Evolutionary conservation across 2,329 filamentous ascomycete genomes (phyloP).

Genomic region (Lasiodiplodia citricola): DNA sequence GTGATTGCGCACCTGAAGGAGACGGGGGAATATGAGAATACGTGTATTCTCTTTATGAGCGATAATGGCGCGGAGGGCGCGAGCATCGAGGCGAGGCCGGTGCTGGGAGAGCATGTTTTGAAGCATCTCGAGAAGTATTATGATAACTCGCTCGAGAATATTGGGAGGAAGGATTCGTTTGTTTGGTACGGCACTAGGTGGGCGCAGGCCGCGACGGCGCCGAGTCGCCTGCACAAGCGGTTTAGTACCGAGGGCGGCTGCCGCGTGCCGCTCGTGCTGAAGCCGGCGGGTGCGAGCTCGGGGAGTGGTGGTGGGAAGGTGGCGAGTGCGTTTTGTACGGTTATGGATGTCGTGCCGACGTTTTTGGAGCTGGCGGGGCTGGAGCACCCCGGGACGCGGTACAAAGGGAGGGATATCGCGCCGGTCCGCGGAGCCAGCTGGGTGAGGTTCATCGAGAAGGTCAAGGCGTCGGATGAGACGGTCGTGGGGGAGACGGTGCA

Average conservation of each 20-base stretch:
- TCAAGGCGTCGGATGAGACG: not conserved
- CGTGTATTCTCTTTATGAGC: slow-evolving; percentile 66
- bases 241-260: slow-evolving; percentile 56
- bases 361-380: slow-evolving; percentile 56
- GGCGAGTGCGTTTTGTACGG: slow-evolving; percentile 56
- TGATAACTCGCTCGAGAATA: slow-evolving; percentile 63
- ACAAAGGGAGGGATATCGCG: slow-evolving; percentile 46
- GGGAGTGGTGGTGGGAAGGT: slow-evolving; percentile 40
- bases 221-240: slow-evolving; percentile 54
- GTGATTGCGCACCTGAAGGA: slow-evolving; percentile 61
- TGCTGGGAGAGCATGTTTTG: slow-evolving; percentile 61
- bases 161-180: slow-evolving; percentile 62
- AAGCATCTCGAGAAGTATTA: slow-evolving; percentile 62
- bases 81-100: slow-evolving; percentile 62
- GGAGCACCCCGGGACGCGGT: slow-evolving; percentile 59
- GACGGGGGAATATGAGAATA: slow-evolving; percentile 66
- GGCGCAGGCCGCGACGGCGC: slow-evolving; percentile 60
- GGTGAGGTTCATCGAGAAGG: slow-evolving; percentile 1
- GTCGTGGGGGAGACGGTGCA: slow-evolving; percentile 9
- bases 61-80: slow-evolving; percentile 68
- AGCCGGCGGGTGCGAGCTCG: slow-evolving; percentile 39
- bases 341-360: slow-evolving; percentile 50
- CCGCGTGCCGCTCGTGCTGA: slow-evolving; percentile 58
- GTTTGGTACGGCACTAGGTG: slow-evolving; percentile 66
- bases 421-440: slow-evolving; percentile 26